Evolutionary conservation across 176 grass and related monocot species (phyloP).

Genomic region (Urochloa ruziziensis): DNA sequence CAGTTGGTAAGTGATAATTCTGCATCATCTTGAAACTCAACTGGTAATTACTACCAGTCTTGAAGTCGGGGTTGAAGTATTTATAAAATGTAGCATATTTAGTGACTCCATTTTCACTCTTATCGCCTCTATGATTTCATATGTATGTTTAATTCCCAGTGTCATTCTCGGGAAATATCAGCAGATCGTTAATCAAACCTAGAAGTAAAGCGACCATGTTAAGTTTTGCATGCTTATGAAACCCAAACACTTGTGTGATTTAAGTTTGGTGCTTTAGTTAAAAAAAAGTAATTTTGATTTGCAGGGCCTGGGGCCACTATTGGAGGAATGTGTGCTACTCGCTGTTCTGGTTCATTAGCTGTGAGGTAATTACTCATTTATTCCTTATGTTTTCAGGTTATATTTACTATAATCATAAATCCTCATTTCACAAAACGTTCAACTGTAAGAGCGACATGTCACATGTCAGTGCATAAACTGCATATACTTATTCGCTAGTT

Average conservation of each 20-base stretch:
- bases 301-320: slow-evolving; percentile 96
- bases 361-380: slow-evolving; percentile 76
- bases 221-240: slow-evolving; percentile 2
- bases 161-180: not conserved
- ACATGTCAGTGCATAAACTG: not conserved
- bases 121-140: not conserved
- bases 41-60: not conserved
- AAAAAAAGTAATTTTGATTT: slow-evolving; percentile 33
- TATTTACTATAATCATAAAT: slow-evolving; percentile 7
- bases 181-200: not conserved
- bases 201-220: not conserved
- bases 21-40: not conserved
- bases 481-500: slow-evolving; percentile 19
- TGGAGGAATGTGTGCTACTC: slow-evolving; percentile 97
- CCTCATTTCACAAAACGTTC: not conserved
- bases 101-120: not conserved
- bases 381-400: slow-evolving; percentile 23
- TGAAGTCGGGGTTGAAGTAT: not conserved
- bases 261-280: not conserved
- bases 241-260: slow-evolving; percentile 3
- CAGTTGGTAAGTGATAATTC: not conserved
- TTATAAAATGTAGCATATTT: not conserved
- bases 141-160: not conserved
- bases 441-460: not conserved
- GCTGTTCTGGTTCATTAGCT: slow-evolving; percentile 98